Evolutionary conservation across 441 rosid genomes (phyloP), one percentile per base, ranked within the genome.

Genomic region (Dalechampia spathulata): DNA sequence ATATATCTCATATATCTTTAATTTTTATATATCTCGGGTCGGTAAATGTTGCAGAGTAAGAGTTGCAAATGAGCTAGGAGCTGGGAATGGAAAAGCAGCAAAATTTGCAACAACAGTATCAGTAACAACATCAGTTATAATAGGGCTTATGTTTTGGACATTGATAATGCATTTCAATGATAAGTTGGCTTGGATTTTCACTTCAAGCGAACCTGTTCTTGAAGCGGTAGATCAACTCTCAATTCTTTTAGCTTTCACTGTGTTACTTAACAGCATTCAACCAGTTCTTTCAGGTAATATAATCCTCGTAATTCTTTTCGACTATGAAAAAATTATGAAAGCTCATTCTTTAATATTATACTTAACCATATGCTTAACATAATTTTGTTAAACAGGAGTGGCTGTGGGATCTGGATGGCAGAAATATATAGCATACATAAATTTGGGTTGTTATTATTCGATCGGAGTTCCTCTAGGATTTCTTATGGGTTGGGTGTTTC

Each of bases 321-420:
- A 30, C 34, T 30, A 30, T 3, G 8, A 30, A 30, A 30, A 30
- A 3, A 30, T 30, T 8, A 8, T 3, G 8, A 30, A 30, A 30
- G 34, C 34, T 3, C 8, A 30, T 30, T 30, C 4, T 30, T 3
- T 30, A 30, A 8, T 30, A 30, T 8, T 40, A 39, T 14, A 12
- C 19, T 39, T 6, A 39, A 15, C n/a, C 7, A 15, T n/a, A 3
- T 1, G 4, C 19, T 3, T 15, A 38, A 30, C 8, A 7, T 32
- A 16, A 3, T 16, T n/a, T 3, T 39, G 13, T 7, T 23, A 2
- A 64, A 27, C n/a, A 80, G 96, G 93, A 23, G 98, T 91, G 38
- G 95, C 98, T 11, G 84, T 91, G 47, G 98, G 98, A 44, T 90
- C 95, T 1, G 96, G 98, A 11, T 91, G 96, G 96, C 96, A 87